A percentile compares a stretch with the other conserved stretches of the same genome.
phyloP scores from a whole-genome alignment of 331 rosid genomes.

The Arachis monticola region DNA sequence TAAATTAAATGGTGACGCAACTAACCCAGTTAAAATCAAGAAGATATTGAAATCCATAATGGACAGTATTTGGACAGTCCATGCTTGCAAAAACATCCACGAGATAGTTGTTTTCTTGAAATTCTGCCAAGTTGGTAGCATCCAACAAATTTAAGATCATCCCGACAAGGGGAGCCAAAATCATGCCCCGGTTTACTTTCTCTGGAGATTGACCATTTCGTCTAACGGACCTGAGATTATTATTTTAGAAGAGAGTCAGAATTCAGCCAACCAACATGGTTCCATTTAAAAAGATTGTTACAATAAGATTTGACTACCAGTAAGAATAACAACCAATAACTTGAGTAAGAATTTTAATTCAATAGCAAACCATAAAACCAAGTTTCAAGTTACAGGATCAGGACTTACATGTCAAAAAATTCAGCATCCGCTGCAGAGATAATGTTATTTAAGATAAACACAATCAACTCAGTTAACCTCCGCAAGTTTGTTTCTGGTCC shows the following conservation, averaged over 20 bases:
- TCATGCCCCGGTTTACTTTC: constrained; percentile 90
- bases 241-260: not conserved
- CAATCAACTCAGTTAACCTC: constrained; percentile 88
- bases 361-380: not conserved
- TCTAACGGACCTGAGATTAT: constrained; percentile 70
- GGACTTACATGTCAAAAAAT: constrained; percentile 89
- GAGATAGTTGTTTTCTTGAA: constrained; percentile 67
- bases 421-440: constrained; percentile 84
- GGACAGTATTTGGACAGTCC: constrained; percentile 82
- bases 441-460: constrained; percentile 83
- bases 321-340: constrained; percentile 22
- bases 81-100: constrained; percentile 86
- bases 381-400: constrained; percentile 28
- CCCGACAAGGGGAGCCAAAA: constrained; percentile 90
- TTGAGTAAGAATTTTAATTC: too few relatives aligned
- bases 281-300: too few relatives aligned
- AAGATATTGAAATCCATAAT: constrained; percentile 83
- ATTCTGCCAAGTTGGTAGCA: constrained; percentile 61
- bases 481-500: constrained; percentile 92
- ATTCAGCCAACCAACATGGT: not conserved
- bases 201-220: constrained; percentile 78
- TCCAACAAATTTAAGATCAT: constrained; percentile 85
- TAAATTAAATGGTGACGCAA: constrained; percentile 32
- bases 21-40: constrained; percentile 94
- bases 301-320: not conserved